Conservation (phyloP, 106 monocot species). For the Dendrobium officinale region DNA sequence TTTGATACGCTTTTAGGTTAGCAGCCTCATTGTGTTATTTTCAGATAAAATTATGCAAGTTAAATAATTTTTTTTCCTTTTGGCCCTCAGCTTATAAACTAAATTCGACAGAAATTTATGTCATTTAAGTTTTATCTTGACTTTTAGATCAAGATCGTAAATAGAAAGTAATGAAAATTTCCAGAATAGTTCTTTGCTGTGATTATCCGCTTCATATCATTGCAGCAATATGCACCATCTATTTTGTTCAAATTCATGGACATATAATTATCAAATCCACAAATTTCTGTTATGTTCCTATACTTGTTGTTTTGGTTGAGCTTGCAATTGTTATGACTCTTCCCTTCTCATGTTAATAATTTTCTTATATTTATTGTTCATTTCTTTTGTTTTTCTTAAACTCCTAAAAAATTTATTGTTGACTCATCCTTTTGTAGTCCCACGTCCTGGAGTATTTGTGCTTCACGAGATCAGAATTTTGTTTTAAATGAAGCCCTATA, state of each 20-base stretch:
- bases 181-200: too few species aligned
- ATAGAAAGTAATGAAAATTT: too few species aligned
- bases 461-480: too few species aligned
- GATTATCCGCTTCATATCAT: background rate
- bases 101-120: background rate
- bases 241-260: background rate
- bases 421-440: too few species aligned
- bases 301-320: background rate
- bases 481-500: too few species aligned
- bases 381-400: too few species aligned
- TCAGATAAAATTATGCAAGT: background rate
- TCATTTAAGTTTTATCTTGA: too few species aligned
- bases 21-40: background rate
- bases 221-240: background rate
- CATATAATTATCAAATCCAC: background rate
- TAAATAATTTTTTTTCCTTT: background rate
- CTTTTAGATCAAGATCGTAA: too few species aligned
- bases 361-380: too few species aligned
- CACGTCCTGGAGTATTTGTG: too few species aligned
- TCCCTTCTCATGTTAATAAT: too few species aligned
- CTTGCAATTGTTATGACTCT: background rate
- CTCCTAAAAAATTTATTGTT: too few species aligned
- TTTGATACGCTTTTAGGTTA: background rate
- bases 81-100: background rate
- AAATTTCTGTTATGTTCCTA: background rate